Conservation (phyloP, 1,284 basidiomycete genomes). For the Cryptococcus sp. region DNA sequence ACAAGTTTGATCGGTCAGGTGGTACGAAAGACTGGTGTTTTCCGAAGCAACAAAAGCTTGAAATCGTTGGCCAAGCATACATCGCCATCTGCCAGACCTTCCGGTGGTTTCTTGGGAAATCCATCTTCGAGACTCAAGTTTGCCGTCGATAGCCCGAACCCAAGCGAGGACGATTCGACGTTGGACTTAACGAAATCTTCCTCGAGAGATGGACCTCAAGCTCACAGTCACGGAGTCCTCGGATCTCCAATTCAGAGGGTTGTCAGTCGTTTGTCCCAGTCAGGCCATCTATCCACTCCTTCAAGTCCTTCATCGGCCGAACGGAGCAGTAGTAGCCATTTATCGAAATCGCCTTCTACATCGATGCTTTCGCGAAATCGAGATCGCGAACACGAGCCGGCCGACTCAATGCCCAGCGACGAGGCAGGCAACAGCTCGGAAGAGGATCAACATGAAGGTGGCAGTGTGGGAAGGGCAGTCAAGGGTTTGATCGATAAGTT, state of each 20-base stretch:
- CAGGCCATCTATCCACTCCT: background rate
- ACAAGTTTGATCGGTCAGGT: background rate
- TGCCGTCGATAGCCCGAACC: background rate
- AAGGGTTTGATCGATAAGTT: conserved; percentile 29
- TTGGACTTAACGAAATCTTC: background rate
- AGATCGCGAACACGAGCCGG: background rate
- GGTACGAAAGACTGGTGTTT: conserved; percentile 21
- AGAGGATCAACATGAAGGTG: conserved; percentile 6
- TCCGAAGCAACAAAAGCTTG: conserved; percentile 35
- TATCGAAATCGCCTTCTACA: background rate
- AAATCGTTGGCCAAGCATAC: conserved; percentile 7
- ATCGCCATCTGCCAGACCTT: background rate
- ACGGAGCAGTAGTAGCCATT: background rate
- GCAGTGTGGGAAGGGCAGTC: conserved; percentile 5
- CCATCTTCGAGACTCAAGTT: background rate
- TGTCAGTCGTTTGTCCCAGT: background rate
- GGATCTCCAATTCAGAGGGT: background rate
- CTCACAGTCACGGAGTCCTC: background rate
- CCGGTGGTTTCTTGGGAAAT: background rate
- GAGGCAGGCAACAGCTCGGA: conserved; percentile 8
- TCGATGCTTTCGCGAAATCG: no score
- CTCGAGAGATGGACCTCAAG: background rate
- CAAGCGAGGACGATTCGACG: background rate
- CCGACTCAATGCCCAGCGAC: background rate
- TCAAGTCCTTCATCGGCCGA: background rate